phyloP scores from a whole-genome alignment of 2,329 filamentous ascomycete genomes.

The Claviceps sp. region DNA sequence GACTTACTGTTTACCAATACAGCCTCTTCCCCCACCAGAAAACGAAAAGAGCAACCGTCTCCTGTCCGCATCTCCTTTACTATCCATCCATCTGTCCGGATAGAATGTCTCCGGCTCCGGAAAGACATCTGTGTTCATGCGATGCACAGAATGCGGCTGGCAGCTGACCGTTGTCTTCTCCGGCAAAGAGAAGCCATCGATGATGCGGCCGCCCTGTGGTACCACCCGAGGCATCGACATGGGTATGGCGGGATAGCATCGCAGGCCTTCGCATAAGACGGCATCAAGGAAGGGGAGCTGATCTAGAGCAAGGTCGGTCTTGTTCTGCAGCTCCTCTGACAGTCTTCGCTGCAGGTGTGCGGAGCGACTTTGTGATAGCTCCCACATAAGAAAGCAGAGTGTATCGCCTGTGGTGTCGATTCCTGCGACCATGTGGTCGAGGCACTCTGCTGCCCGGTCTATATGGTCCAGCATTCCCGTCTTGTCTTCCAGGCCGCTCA shows the following conservation, averaged over 20 bases:
- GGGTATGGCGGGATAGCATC: slow-evolving; percentile 51
- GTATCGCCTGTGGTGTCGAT: slow-evolving; percentile 61
- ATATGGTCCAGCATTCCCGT: slow-evolving; percentile 31
- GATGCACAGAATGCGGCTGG: slow-evolving; percentile 48
- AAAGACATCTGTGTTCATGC: slow-evolving; percentile 53
- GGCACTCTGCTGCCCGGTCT: slow-evolving; percentile 52
- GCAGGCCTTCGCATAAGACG: slow-evolving; percentile 46
- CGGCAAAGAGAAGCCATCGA: slow-evolving; percentile 43
- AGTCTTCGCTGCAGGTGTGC: slow-evolving; percentile 36
- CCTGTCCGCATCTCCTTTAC: slow-evolving; percentile 58
- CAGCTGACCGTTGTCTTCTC: slow-evolving; percentile 43
- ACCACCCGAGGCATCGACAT: slow-evolving; percentile 53
- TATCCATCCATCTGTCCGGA: slow-evolving; percentile 72
- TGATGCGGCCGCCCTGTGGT: slow-evolving; percentile 36
- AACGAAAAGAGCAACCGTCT: slow-evolving; percentile 52
- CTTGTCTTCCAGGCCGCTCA: slow-evolving; percentile 44
- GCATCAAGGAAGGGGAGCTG: slow-evolving; percentile 48
- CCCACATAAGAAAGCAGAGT: slow-evolving; percentile 58
- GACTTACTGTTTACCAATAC: slow-evolving; percentile 53
- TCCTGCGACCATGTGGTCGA: slow-evolving; percentile 59
- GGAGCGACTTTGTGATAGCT: slow-evolving; percentile 49
- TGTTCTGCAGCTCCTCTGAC: slow-evolving; percentile 34
- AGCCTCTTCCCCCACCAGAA: slow-evolving; percentile 50
- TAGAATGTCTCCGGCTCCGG: slow-evolving; percentile 63
- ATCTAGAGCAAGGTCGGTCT: slow-evolving; percentile 28